Evolutionary conservation across 2,329 filamentous ascomycete genomes (phyloP).

Genomic region (Sporothrix dimorphospora): DNA sequence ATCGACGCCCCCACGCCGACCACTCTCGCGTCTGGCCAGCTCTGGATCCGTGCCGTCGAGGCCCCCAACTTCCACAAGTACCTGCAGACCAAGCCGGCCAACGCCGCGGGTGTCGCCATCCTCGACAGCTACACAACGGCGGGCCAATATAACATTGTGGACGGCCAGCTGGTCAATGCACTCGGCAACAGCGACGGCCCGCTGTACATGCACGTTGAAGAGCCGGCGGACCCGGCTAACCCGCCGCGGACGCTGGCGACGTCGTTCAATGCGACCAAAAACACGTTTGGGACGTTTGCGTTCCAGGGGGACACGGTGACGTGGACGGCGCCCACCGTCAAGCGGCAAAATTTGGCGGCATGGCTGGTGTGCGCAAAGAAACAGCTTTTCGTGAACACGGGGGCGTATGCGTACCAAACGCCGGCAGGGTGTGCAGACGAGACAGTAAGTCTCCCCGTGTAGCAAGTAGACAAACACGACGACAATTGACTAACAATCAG

Average conservation of each 20-base stretch:
- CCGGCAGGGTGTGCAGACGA: slow-evolving; percentile 61
- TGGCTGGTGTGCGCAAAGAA: slow-evolving; percentile 62
- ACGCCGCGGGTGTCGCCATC: slow-evolving; percentile 52
- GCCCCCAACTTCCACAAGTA: slow-evolving; percentile 62
- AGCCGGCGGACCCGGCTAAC: slow-evolving; percentile 45
- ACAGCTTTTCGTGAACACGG: slow-evolving; percentile 60
- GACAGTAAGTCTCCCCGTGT: slow-evolving; percentile 49
- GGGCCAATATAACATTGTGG: slow-evolving; percentile 60
- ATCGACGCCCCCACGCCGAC: slow-evolving; percentile 36
- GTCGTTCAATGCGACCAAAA: slow-evolving; percentile 54
- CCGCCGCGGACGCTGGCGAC: slow-evolving; percentile 52
- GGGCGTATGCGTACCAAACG: slow-evolving; percentile 61
- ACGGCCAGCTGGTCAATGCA: slow-evolving; percentile 59
- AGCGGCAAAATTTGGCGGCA: slow-evolving; percentile 58
- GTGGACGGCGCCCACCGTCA: slow-evolving; percentile 54
- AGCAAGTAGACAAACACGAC: neutral
- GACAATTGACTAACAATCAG: slow-evolving; percentile 34
- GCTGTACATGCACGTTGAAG: slow-evolving; percentile 53
- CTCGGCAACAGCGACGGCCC: slow-evolving; percentile 43
- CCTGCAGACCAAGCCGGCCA: slow-evolving; percentile 52
- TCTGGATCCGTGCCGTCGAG: slow-evolving; percentile 61
- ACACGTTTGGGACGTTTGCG: slow-evolving; percentile 58
- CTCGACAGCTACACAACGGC: slow-evolving; percentile 56
- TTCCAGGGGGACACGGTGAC: slow-evolving; percentile 62
- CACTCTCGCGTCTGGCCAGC: slow-evolving; percentile 55